Evolutionary conservation across 208 protist genomes (phyloP), one percentile per base, ranked within the genome.

Genomic region (Crithidia brevicula): DNA sequence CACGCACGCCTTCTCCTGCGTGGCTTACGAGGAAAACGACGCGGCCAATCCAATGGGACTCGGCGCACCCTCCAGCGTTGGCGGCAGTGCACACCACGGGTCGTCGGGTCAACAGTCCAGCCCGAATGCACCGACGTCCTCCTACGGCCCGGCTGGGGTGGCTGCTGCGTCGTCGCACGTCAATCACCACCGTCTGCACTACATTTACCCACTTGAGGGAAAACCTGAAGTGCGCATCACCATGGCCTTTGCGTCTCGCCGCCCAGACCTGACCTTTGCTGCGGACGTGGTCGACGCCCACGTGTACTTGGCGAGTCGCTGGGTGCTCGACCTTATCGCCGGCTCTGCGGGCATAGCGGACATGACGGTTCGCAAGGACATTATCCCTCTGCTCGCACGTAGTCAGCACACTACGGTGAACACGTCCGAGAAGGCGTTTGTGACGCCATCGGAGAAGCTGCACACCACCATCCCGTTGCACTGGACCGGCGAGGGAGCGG

Each of bases 401-500:
- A 85, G 75, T 57, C 89, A 95, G 54, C 86, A 94, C 82, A 82
- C 80, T 13, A 76, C 70, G 11, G 67, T 93, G 16, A 91, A 93
- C 72, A 50, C 63, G 6, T 67, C 64, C 9, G 59, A 81, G 38
- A 60, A 61, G 13, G 58, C 77, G 3, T 91, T 90, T 59, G 36
- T 77, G 16, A 82, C 71, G 13, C 88, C 91, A 16, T 76, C 82
- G 13, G 57, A 72, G 22, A 89, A 90, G 56, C 61, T 96, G 43
- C 65, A 81, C 43, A 66, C 53, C 46, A 63, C 36, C 59, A 82
- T 95, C 10, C 85, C 90, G 38, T 64, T 67, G 23, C 90, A 95
- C 65, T 95, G 90, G 87, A 60, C 88, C 18, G 67, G 72, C 57
- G 72, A 72, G 7, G 71, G 72, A 4, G 59, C 68, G 1, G 70